phyloP scores from a whole-genome alignment of 768 basidiomycete genomes.

The Russula sp. region DNA sequence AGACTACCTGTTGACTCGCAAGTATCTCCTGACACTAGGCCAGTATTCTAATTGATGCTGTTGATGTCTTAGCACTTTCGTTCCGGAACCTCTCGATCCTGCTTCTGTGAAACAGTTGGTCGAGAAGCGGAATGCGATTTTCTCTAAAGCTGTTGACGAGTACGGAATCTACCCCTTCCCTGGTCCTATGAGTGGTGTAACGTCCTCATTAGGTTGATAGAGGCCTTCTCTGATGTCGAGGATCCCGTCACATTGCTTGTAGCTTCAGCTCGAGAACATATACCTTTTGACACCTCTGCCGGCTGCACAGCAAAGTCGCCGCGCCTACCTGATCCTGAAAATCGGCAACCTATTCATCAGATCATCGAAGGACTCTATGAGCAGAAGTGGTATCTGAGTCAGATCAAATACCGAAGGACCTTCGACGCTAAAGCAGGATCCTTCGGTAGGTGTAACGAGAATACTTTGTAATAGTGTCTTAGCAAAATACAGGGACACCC shows the following conservation, averaged over 20 bases:
- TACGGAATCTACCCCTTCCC: conserved; percentile 36
- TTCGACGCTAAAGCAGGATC: conserved; percentile 46
- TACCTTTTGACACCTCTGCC: conserved; percentile 55
- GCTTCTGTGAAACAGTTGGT: conserved; percentile 13
- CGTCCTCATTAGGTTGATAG: conserved; percentile 43
- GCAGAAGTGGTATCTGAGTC: conserved; percentile 60
- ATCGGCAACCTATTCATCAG: conserved; percentile 49
- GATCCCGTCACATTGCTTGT: conserved; percentile 59
- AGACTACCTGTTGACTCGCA: not conserved
- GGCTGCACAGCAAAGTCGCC: conserved; percentile 9
- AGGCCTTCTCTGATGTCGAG: conserved; percentile 42
- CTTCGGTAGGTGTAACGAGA: conserved; percentile 36
- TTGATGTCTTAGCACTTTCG: conserved; percentile 5
- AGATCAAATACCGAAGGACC: conserved; percentile 54
- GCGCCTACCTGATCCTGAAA: conserved; percentile 33
- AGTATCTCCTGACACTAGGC: not conserved
- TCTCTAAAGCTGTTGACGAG: conserved; percentile 40
- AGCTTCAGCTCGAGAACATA: conserved; percentile 58
- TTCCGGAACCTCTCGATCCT: conserved; percentile 13
- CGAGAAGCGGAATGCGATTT: conserved; percentile 24
- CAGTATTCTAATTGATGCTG: not conserved
- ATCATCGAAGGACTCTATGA: conserved; percentile 51
- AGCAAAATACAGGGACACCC: conserved; percentile 34
- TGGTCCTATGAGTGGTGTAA: not conserved
- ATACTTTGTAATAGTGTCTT: not conserved